These are phyloP conservation scores for Penicillium verrucosum DNA, from an alignment of 2,329 filamentous ascomycete species.

Conservation along the genomic window DNA sequence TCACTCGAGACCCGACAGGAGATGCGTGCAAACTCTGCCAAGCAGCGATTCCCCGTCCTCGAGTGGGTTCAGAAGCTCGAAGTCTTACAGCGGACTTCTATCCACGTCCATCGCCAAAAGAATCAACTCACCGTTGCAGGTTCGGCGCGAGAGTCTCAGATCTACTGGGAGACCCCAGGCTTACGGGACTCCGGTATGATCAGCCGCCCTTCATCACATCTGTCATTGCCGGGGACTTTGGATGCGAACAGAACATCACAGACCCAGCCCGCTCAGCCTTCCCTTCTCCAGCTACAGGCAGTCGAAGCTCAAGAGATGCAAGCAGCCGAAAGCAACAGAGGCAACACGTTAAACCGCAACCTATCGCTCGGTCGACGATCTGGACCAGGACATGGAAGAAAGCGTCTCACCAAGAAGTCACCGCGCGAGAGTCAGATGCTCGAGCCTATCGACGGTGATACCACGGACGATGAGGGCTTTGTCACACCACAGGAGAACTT, in stretches of 20 bases:
- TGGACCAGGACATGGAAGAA: conserved; percentile 18
- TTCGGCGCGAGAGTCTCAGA: conserved; percentile 33
- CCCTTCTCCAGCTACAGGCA: conserved; percentile 9
- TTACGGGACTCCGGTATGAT: conserved; percentile 5
- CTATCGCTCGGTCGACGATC: conserved; percentile 16
- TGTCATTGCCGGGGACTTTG: not conserved
- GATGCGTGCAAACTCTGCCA: conserved; percentile 63
- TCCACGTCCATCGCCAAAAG: conserved; percentile 54
- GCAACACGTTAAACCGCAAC: conserved; percentile 5
- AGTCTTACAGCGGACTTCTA: conserved; percentile 59
- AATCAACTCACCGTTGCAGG: conserved; percentile 19
- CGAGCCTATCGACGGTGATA: conserved; percentile 18
- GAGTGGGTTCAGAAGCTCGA: conserved; percentile 66
- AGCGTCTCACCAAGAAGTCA: conserved; percentile 11
- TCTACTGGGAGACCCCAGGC: conserved; percentile 10
- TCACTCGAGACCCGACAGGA: conserved; percentile 53
- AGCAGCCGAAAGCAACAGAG: conserved; percentile 1
- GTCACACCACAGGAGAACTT: conserved; percentile 8
- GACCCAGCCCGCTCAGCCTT: conserved; percentile 3
- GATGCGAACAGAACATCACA: conserved; percentile 3
- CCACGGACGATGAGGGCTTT: conserved; percentile 27
- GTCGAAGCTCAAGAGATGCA: conserved; percentile 4
- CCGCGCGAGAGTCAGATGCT: conserved; percentile 7
- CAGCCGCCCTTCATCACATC: not conserved
- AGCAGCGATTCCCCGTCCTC: conserved; percentile 64